These are phyloP conservation scores for Kodamaea arcana DNA, from an alignment of 1,139 yeast genomes.

Conservation along the genomic window DNA sequence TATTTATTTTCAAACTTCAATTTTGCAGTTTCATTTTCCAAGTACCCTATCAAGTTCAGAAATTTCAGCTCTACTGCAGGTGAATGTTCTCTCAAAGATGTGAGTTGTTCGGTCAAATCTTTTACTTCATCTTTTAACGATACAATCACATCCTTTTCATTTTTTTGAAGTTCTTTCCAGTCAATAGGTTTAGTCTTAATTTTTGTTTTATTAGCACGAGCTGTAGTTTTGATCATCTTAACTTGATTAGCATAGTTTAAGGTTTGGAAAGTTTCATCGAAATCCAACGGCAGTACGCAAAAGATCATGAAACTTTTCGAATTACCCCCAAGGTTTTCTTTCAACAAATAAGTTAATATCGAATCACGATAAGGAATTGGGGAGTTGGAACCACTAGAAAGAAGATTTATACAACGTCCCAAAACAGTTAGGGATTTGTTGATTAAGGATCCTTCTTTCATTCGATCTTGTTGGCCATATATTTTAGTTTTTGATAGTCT, in stretches of 20 bases:
- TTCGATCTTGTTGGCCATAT: slow-evolving; percentile 52
- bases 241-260: slow-evolving; percentile 74
- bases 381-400: slow-evolving; percentile 36
- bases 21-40: slow-evolving; percentile 29
- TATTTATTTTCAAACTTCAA: slow-evolving; percentile 35
- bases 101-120: slow-evolving; percentile 26
- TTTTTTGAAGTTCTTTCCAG: slow-evolving; percentile 27
- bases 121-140: slow-evolving; percentile 30
- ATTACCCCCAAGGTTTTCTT: slow-evolving; percentile 71
- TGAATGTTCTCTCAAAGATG: slow-evolving; percentile 5
- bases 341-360: slow-evolving; percentile 63
- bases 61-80: slow-evolving; percentile 13
- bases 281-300: slow-evolving; percentile 70
- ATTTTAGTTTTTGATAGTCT: slow-evolving; percentile 61
- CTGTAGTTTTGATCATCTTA: slow-evolving; percentile 61
- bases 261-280: slow-evolving; percentile 71
- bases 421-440: slow-evolving; percentile 72
- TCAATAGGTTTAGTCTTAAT: slow-evolving; percentile 27
- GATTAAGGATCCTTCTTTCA: slow-evolving; percentile 71
- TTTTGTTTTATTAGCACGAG: slow-evolving; percentile 42
- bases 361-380: slow-evolving; percentile 71
- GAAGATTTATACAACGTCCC: slow-evolving; percentile 66
- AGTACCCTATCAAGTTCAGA: slow-evolving; percentile 25
- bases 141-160: slow-evolving; percentile 27
- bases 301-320: slow-evolving; percentile 75